A percentile compares a stretch with the other conserved stretches of the same genome.
These are phyloP conservation scores for Entomortierella beljakovae DNA, from an alignment of 192 early-diverging fungal genomes.

Conservation along the genomic window DNA sequence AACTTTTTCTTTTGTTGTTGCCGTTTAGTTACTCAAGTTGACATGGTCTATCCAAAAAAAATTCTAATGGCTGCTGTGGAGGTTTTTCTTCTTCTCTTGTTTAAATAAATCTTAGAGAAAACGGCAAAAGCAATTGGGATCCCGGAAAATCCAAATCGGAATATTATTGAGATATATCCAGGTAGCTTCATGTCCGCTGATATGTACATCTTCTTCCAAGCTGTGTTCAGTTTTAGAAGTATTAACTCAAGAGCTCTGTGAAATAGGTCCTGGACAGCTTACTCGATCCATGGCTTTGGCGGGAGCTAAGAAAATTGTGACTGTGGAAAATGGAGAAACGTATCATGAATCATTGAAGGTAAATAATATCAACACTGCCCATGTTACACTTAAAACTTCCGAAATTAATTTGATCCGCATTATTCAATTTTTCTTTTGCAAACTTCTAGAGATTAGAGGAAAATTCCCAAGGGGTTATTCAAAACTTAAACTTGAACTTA, in stretches of 20 bases:
- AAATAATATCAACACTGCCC: too few relatives aligned
- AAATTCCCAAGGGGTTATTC: slow-evolving; percentile 25
- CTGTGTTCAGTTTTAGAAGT: too few relatives aligned
- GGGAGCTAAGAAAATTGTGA: slow-evolving; percentile 36
- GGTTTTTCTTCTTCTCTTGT: too few relatives aligned
- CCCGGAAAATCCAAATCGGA: slow-evolving; percentile 4
- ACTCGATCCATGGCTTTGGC: slow-evolving; percentile 46
- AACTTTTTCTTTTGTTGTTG: too few relatives aligned
- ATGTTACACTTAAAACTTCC: too few relatives aligned
- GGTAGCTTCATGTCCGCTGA: too few relatives aligned
- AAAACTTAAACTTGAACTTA: slow-evolving; percentile 13
- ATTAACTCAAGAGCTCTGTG: too few relatives aligned
- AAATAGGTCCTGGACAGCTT: slow-evolving; percentile 42
- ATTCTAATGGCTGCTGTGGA: too few relatives aligned
- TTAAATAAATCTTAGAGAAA: slow-evolving; percentile 22
- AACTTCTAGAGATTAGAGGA: slow-evolving; percentile 14
- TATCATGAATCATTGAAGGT: slow-evolving; percentile 34
- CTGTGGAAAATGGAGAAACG: slow-evolving; percentile 21
- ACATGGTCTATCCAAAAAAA: neutral
- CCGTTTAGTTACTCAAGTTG: too few relatives aligned
- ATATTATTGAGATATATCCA: slow-evolving; percentile 37
- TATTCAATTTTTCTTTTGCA: neutral
- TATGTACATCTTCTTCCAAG: too few relatives aligned
- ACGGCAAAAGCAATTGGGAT: slow-evolving; percentile 27
- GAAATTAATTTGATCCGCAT: neutral